Percentiles rank a stretch among this genome's conserved stretches.
phyloP scores from a whole-genome alignment of 306 rosid genomes.

The Pachyrhizus erosus region DNA sequence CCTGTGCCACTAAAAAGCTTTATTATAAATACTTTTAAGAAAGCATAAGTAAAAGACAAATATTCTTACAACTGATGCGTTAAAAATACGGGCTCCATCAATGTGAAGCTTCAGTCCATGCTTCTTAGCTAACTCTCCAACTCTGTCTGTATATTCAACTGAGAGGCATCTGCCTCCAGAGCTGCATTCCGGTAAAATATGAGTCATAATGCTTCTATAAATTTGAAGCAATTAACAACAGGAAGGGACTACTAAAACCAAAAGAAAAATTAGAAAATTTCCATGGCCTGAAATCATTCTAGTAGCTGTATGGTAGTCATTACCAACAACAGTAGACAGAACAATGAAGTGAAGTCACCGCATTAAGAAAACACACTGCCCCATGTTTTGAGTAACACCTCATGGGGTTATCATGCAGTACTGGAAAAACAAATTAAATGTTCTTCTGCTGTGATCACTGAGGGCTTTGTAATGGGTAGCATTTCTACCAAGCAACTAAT shows the following conservation, averaged over 20 bases:
- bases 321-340: not conserved
- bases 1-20: not conserved
- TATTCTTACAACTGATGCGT: conserved; percentile 78
- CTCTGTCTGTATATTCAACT: conserved; percentile 80
- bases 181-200: conserved; percentile 57
- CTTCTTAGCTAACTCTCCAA: conserved; percentile 86
- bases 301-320: not conserved
- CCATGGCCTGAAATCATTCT: not conserved
- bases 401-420: not conserved
- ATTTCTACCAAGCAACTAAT: not conserved
- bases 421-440: not conserved
- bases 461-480: not conserved
- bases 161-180: conserved; percentile 89
- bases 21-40: not conserved
- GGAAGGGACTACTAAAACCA: conserved; percentile 8
- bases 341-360: conserved; percentile 29
- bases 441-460: not conserved
- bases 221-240: conserved; percentile 4
- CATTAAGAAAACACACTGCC: not conserved
- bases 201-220: not conserved
- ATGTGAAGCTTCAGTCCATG: conserved; percentile 94
- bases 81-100: conserved; percentile 96
- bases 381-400: not conserved
- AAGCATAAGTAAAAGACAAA: conserved; percentile 16
- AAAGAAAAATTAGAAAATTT: conserved; percentile 3